Base-by-base conservation (phyloP, 2,329 filamentous ascomycete species). In the Penicillium vulpinum region DNA sequence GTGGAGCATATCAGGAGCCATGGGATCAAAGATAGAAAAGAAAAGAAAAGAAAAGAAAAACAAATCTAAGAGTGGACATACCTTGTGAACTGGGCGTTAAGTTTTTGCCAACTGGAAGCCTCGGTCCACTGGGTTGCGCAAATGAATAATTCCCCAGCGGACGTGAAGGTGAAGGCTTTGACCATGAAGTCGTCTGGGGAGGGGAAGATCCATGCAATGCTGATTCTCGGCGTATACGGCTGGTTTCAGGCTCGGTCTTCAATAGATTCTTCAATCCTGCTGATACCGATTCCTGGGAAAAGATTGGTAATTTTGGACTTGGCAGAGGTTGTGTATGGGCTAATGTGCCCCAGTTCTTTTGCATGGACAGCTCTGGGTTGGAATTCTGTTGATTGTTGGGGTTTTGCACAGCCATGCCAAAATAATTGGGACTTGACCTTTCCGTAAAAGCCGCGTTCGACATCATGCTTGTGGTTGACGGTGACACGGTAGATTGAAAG, bases 371-470 rank as follows among this genome's bases (percentile, higher is more conserved):
- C 5, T 81, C 83, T 24, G 77, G 75, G 60, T 76, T 78, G 3
- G 87, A 88, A 51, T 88, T 86, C 59, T 86, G 82, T 24, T 83
- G 80, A 59, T 90, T 86, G 54, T 76, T 80, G 21, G 84, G 73
- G 57, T 64, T 69, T 41, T 91, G 87, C 60, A 90, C 77, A 29
- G 86, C 80, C 58, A 95, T 84, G 54, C 89, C 90, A 72, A 96
- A 96, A 75, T 96, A 96, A 72, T 92, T 95, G 13, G 91, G 90
- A 70, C 90, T 93, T 24, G 81, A 73, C 21, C 57, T 57, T 24
- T 71, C 70, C 10, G 63, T 33, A 21, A 56, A 38, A 33, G 56
- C 21, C 31, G 38, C 54, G 15, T 51, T 62, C 24, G 65, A 55
- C 6, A 58, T 62, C 39, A 63, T 57, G 40, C 57, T 63, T 26